These are phyloP conservation scores for Rostrohypoxylon terebratum DNA, from an alignment of 495 filamentous ascomycete species.

Conservation along the genomic window DNA sequence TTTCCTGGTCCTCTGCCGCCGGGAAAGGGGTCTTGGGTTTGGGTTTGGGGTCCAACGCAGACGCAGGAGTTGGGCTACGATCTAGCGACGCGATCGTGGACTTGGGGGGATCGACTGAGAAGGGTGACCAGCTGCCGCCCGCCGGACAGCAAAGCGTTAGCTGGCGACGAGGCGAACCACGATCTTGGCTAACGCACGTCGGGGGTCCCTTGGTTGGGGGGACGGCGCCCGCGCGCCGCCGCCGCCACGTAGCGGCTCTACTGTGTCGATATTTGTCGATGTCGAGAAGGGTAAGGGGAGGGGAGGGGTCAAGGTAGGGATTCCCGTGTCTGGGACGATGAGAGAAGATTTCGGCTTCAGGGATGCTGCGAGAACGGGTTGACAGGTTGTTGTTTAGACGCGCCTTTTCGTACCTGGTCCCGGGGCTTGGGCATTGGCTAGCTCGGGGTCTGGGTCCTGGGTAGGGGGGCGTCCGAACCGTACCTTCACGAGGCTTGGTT, in stretches of 20 bases:
- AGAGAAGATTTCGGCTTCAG: too few relatives aligned
- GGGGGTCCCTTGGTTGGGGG: not conserved
- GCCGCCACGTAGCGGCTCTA: slow-evolving; percentile 1
- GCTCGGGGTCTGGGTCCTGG: not conserved
- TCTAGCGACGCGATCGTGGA: not conserved
- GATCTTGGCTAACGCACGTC: not conserved
- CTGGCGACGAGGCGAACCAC: slow-evolving; percentile 1
- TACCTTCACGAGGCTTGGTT: not conserved
- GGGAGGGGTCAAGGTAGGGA: not conserved
- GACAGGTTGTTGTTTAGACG: not conserved
- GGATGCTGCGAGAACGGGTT: too few relatives aligned
- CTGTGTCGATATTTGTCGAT: not conserved
- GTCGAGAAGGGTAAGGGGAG: too few relatives aligned
- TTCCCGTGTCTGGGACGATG: not conserved
- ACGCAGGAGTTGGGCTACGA: not conserved
- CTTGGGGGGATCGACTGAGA: not conserved
- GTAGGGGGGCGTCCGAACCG: not conserved
- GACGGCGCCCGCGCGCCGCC: not conserved
- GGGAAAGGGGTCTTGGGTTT: not conserved
- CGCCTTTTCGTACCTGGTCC: slow-evolving; percentile 4
- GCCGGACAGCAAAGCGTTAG: not conserved
- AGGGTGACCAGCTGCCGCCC: not conserved
- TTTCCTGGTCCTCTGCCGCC: not conserved
- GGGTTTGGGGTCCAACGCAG: not conserved
- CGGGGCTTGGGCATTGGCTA: not conserved